phyloP scores from a whole-genome alignment of 2,329 filamentous ascomycete genomes.

The Zopfia rhizophila region DNA sequence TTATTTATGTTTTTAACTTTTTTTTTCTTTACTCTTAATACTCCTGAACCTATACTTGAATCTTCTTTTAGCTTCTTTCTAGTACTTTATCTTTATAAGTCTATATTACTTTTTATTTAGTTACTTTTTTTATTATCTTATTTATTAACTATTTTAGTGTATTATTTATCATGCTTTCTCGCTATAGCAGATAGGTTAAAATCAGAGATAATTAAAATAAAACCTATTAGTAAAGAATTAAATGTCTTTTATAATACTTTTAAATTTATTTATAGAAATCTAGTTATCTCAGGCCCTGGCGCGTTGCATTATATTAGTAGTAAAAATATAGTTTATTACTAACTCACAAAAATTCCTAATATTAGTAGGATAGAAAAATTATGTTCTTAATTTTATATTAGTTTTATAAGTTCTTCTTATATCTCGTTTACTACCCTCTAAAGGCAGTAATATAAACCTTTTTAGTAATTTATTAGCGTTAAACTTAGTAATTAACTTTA shows the following conservation, averaged over 20 bases:
- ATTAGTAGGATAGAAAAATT: conserved; percentile 17
- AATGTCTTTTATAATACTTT: conserved; percentile 23
- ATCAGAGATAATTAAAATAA: conserved; percentile 24
- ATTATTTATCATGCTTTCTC: conserved; percentile 7
- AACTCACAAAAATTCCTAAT: conserved; percentile 15
- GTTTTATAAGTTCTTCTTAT: conserved; percentile 15
- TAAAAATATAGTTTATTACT: conserved; percentile 20
- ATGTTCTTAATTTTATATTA: conserved; percentile 17
- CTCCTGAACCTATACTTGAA: too few species aligned
- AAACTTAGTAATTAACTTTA: conserved; percentile 13
- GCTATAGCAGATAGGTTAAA: conserved; percentile 16
- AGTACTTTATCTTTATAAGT: too few species aligned
- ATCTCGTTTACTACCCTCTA: conserved; percentile 15
- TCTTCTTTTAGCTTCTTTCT: too few species aligned
- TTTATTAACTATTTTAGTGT: conserved; percentile 20
- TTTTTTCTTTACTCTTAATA: too few species aligned
- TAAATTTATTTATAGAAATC: conserved; percentile 12
- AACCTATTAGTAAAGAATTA: conserved; percentile 20
- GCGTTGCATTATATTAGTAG: conserved; percentile 20
- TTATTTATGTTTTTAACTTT: too few species aligned
- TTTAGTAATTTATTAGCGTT: conserved; percentile 15
- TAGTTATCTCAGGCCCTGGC: conserved; percentile 19
- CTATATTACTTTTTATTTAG: conserved; percentile 18
- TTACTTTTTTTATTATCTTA: conserved; percentile 13
- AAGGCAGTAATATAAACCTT: conserved; percentile 7